A percentile compares a stretch with the other conserved stretches of the same genome.
Evolutionary conservation across 2,329 filamentous ascomycete genomes (phyloP).

Genomic region (Fonsecaea pugnacius): DNA sequence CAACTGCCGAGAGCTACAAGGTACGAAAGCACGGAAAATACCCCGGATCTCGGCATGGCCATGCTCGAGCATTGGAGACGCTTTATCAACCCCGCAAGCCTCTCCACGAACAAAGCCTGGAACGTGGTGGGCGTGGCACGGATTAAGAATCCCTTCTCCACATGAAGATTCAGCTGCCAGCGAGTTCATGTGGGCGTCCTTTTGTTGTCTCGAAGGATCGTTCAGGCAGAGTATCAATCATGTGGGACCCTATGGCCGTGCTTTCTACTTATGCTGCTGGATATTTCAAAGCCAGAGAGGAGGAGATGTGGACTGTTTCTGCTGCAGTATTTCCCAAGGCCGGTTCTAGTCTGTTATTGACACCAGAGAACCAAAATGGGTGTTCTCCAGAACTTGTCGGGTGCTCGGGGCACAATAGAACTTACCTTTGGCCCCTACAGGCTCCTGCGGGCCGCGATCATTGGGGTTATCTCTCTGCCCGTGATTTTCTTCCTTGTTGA

Average conservation of each 20-base stretch:
- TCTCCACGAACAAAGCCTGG: constrained; percentile 8
- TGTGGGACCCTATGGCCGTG: constrained; percentile 3
- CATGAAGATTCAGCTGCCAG: not conserved
- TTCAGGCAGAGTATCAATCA: not conserved
- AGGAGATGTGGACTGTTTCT: not conserved
- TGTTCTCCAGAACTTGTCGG: constrained; percentile 20
- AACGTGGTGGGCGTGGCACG: not conserved
- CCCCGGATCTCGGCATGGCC: constrained; percentile 7
- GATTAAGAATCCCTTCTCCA: constrained; percentile 11
- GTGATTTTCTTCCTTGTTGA: constrained; percentile 32
- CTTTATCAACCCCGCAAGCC: not conserved
- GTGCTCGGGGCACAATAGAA: not conserved
- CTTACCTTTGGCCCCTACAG: not conserved
- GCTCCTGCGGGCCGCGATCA: constrained; percentile 8
- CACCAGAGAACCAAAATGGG: constrained; percentile 11
- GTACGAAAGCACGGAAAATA: not conserved
- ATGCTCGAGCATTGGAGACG: constrained; percentile 2
- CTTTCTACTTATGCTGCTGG: not conserved
- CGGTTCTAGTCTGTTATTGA: not conserved
- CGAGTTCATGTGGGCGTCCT: constrained; percentile 1
- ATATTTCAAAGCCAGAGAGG: constrained; percentile 1
- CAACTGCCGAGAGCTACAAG: constrained; percentile 1
- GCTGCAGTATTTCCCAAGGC: not conserved
- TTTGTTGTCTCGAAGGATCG: not conserved
- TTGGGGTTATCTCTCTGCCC: constrained; percentile 15